Evolutionary conservation across 2,329 filamentous ascomycete species (phyloP).

Genomic region (Daldinia sp.): DNA sequence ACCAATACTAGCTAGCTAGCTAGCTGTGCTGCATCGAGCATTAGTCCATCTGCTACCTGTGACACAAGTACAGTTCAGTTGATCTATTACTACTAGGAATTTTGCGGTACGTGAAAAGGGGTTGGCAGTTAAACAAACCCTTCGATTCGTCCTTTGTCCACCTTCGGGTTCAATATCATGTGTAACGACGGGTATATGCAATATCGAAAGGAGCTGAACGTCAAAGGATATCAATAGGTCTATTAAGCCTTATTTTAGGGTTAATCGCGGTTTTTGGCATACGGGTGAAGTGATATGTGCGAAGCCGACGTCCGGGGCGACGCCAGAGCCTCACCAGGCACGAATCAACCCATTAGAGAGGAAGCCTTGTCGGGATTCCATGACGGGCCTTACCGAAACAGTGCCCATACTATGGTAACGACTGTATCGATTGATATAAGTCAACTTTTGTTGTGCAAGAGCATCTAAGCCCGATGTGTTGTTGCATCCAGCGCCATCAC

Average conservation of each 20-base stretch:
- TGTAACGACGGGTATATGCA: not conserved
- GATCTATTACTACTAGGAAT: not conserved
- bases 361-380: not conserved
- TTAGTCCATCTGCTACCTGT: too few relatives aligned
- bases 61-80: not conserved
- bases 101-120: not conserved
- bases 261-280: not conserved
- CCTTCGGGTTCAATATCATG: not conserved
- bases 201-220: not conserved
- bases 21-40: not conserved
- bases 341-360: not conserved
- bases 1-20: not conserved
- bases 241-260: not conserved
- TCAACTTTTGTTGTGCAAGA: not conserved
- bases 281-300: not conserved
- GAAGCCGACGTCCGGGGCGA: not conserved
- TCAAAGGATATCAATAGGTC: not conserved
- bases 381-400: not conserved
- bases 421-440: not conserved
- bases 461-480: not conserved
- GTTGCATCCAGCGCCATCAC: not conserved
- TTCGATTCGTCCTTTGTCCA: not conserved
- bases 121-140: not conserved
- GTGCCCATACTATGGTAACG: not conserved
- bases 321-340: slow-evolving; percentile 1